Base-by-base conservation (phyloP, 306 rosid species). In the Citrullus mucosospermus region DNA sequence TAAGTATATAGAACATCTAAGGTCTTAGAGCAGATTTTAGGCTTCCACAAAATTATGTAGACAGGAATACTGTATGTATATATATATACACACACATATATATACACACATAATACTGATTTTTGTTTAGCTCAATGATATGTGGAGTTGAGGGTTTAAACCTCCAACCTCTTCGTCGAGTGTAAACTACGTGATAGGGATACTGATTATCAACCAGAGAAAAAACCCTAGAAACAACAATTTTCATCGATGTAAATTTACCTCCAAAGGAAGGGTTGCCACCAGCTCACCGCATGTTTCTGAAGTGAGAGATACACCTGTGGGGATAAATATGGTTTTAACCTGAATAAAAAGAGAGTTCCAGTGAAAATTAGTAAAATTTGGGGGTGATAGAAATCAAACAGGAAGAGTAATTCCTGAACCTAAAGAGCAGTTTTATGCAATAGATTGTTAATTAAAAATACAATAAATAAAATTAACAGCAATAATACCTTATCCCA, bases 251-350 rank as follows among this genome's bases (percentile, higher is more conserved):
- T 38, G 28, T 2, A 43, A 59, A 43, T n/a, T 59, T 90, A 92
- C 97, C 97, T 92, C 97, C 85, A 91, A 83, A 76, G 97, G 97
- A 87, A 95, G 99, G 82, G 90, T 95, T 80, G 93, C 97, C 80
- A 95, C 90, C 55, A 95, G 92, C 39, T 97, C 97, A 41, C 97
- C 99, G 81, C 89, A 77, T 36, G 70, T 80, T 89, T 95, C 96
- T 43, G 97, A 80, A 11, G 97, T 86, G 22, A 92, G 38, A 79
- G 97, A 53, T 66, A 48, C 79, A 81, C 96, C 97, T 0, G 99
- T 95, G 69, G 97, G 97, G 76, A 95, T 83, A 83, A 87, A 95
- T 73, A 85, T 82, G 72, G 99, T 91, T 87, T 90, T 95, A 56
- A 95, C 97, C 98, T 95, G 98, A 69, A 85, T 57, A 56, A 81